A percentile compares a stretch with the other conserved stretches of the same genome.
Conservation (phyloP, 1,284 basidiomycete species). For the Leccinum cinnamomeum region DNA sequence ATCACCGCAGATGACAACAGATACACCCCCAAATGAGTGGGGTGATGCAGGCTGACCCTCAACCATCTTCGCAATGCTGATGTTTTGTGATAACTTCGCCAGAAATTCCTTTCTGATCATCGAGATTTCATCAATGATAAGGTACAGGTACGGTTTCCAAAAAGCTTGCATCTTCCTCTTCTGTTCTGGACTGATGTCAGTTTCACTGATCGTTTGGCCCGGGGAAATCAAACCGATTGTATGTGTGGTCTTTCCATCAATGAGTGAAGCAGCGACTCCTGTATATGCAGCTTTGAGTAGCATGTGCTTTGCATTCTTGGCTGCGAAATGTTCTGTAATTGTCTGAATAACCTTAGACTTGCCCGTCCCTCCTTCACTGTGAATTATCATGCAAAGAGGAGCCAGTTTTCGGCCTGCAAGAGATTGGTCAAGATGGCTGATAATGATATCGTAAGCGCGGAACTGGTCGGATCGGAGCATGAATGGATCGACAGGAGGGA, state of each 20-base stretch:
- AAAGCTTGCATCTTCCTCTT: neutral
- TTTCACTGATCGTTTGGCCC: no score
- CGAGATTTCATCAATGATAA: neutral
- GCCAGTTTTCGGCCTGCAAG: neutral
- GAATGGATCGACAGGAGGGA: neutral
- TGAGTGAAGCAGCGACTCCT: conserved; percentile 5
- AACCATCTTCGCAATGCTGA: neutral
- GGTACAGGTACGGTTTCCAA: neutral
- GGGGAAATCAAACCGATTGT: neutral
- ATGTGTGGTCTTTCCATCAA: conserved; percentile 10
- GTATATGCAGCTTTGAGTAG: conserved; percentile 11
- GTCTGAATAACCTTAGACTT: conserved; percentile 16
- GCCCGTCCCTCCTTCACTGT: conserved; percentile 5
- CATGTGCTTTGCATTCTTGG: neutral
- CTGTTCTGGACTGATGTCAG: neutral
- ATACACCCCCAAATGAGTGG: neutral
- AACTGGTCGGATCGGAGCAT: conserved; percentile 1
- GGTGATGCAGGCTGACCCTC: neutral
- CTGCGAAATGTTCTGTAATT: conserved; percentile 5
- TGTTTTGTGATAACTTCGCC: neutral
- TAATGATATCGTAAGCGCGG: conserved; percentile 10
- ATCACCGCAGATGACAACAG: neutral
- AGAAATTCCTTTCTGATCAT: neutral
- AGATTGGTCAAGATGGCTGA: conserved; percentile 5
- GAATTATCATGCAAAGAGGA: conserved; percentile 5